A percentile compares a stretch with the other conserved stretches of the same genome.
Conservation (phyloP, 176 grass and related monocot species). For the Eragrostis nindensis region DNA sequence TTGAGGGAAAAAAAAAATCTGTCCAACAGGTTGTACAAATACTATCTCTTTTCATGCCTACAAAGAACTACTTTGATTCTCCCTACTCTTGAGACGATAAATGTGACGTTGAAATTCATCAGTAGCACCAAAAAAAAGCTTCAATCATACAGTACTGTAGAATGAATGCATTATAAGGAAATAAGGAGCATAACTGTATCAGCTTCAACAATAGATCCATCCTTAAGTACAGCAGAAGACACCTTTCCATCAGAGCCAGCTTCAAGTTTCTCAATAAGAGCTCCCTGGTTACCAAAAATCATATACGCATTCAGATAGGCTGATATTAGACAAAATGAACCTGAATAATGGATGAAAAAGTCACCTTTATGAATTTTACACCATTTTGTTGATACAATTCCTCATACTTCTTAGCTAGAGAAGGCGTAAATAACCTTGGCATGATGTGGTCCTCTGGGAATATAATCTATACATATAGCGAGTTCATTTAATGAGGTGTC, state of each 20-base stretch:
- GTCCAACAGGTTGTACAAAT: not conserved
- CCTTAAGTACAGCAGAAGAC: slow-evolving; percentile 79
- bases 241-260: slow-evolving; percentile 85
- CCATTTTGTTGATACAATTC: slow-evolving; percentile 82
- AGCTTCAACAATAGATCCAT: slow-evolving; percentile 84
- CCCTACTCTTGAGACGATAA: not conserved
- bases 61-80: not conserved
- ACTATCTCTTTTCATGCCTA: not conserved
- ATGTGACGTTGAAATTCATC: not conserved
- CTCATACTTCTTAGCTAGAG: slow-evolving; percentile 88
- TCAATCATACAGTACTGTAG: not conserved
- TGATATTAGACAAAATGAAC: slow-evolving; percentile 8
- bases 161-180: slow-evolving; percentile 17
- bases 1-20: not conserved
- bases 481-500: not conserved
- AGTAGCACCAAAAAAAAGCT: not conserved
- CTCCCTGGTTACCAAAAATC: slow-evolving; percentile 41
- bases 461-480: slow-evolving; percentile 66
- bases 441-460: slow-evolving; percentile 88
- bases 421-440: slow-evolving; percentile 95
- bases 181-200: slow-evolving; percentile 63
- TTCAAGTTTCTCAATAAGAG: slow-evolving; percentile 84
- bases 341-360: slow-evolving; percentile 23
- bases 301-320: slow-evolving; percentile 16
- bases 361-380: slow-evolving; percentile 85